A percentile compares a stretch with the other conserved stretches of the same genome.
phyloP scores from a whole-genome alignment of 139 green algal genomes.

The Dunaliella primolecta region DNA sequence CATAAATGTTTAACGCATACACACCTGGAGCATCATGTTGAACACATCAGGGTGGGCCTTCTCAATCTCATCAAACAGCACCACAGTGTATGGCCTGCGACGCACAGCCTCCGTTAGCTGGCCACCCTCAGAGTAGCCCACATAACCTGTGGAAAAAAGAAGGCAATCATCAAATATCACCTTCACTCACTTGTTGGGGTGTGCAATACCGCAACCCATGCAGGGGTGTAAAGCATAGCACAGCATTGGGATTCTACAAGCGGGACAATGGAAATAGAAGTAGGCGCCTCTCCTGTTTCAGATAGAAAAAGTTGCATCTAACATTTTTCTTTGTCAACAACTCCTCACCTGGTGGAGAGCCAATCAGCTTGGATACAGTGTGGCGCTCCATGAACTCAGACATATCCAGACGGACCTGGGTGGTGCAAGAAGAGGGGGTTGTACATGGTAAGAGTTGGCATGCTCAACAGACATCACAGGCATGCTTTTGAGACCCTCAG shows the following conservation, averaged over 20 bases:
- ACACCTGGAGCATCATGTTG: constrained; percentile 99
- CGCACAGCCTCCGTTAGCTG: constrained; percentile 98
- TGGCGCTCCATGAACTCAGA: constrained; percentile 99
- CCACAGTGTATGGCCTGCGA: constrained; percentile 95
- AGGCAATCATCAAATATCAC: too few relatives aligned
- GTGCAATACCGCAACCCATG: too few relatives aligned
- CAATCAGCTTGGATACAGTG: constrained; percentile 99
- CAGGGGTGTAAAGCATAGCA: too few relatives aligned
- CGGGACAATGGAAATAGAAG: too few relatives aligned
- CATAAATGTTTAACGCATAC: background rate
- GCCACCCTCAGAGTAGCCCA: constrained; percentile 98
- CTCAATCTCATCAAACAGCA: constrained; percentile 99
- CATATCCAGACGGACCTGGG: constrained; percentile 93
- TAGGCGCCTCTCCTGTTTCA: too few relatives aligned
- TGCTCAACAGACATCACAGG: too few relatives aligned
- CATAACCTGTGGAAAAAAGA: constrained; percentile 94
- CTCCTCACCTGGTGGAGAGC: constrained; percentile 78
- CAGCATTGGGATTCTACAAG: too few relatives aligned
- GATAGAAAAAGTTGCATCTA: too few relatives aligned
- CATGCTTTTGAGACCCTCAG: too few relatives aligned
- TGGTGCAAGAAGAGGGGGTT: background rate
- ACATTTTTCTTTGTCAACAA: too few relatives aligned
- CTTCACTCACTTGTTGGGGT: too few relatives aligned
- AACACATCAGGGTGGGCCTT: constrained; percentile 99
- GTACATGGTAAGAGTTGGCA: too few relatives aligned